Percentiles rank a stretch among this genome's conserved stretches.
Evolutionary conservation across 1,284 basidiomycete genomes (phyloP).

Genomic region (Ganoderma sp.): DNA sequence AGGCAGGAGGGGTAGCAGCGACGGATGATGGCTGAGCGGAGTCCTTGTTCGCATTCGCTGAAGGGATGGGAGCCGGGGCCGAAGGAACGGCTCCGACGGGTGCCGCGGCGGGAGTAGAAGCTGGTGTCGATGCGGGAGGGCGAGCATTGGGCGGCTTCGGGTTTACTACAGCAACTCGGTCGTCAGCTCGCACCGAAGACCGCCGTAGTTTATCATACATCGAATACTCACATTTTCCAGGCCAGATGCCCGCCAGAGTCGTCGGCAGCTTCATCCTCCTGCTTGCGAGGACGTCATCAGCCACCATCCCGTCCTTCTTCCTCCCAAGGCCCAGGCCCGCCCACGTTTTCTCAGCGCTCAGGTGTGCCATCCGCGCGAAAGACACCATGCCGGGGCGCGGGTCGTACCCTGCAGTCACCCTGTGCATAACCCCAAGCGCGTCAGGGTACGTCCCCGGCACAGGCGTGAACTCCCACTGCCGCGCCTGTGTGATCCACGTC

Average conservation of each 20-base stretch:
- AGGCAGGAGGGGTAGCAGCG: neutral
- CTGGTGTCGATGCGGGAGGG: slow-evolving; percentile 1
- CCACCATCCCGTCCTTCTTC: slow-evolving; percentile 17
- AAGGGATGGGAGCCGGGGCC: neutral
- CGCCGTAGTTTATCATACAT: neutral
- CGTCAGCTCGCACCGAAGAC: neutral
- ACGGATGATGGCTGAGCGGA: neutral
- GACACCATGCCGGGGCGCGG: slow-evolving; percentile 28
- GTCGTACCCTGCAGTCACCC: slow-evolving; percentile 19
- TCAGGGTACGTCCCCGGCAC: slow-evolving; percentile 32
- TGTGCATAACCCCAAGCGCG: slow-evolving; percentile 30
- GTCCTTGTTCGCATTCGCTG: neutral
- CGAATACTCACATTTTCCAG: slow-evolving; percentile 21
- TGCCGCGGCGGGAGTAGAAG: neutral
- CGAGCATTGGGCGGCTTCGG: neutral
- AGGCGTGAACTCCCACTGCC: slow-evolving; percentile 19
- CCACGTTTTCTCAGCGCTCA: slow-evolving; percentile 24
- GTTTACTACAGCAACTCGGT: neutral
- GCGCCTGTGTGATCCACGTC: slow-evolving; percentile 19
- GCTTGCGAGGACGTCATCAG: slow-evolving; percentile 21
- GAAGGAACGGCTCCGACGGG: neutral
- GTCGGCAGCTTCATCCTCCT: slow-evolving; percentile 22
- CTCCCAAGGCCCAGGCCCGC: slow-evolving; percentile 21
- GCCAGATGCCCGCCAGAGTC: slow-evolving; percentile 30
- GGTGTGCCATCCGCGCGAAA: slow-evolving; percentile 27